phyloP scores from a whole-genome alignment of 805 yeast species.

The Schizosaccharomyces pombe region DNA sequence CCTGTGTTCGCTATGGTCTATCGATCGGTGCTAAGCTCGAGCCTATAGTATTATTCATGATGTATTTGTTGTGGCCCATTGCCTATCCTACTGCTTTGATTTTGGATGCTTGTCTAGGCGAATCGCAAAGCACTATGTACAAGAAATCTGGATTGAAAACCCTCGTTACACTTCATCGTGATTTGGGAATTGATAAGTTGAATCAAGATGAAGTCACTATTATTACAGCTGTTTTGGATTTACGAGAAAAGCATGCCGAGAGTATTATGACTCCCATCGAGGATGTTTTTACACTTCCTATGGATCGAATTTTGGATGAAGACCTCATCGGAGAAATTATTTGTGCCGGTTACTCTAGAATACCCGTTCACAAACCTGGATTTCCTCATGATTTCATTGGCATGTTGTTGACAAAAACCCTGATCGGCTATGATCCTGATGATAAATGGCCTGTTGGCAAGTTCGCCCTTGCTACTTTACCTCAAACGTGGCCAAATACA shows the following conservation, averaged over 20 bases:
- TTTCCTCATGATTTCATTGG: slow-evolving; percentile 85
- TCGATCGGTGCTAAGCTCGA: slow-evolving; percentile 76
- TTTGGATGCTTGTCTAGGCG: slow-evolving; percentile 65
- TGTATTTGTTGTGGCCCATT: slow-evolving; percentile 78
- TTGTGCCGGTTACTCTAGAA: slow-evolving; percentile 83
- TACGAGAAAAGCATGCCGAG: slow-evolving; percentile 71
- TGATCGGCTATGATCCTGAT: slow-evolving; percentile 90
- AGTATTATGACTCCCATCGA: slow-evolving; percentile 86
- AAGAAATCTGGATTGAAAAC: slow-evolving; percentile 84
- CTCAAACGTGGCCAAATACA: slow-evolving; percentile 78
- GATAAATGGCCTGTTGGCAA: slow-evolving; percentile 79
- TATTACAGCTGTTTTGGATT: slow-evolving; percentile 75
- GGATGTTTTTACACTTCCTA: slow-evolving; percentile 68
- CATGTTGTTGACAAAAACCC: slow-evolving; percentile 75
- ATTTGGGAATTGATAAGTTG: slow-evolving; percentile 85
- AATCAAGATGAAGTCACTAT: slow-evolving; percentile 92
- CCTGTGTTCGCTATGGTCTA: slow-evolving; percentile 80
- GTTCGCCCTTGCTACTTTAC: slow-evolving; percentile 85
- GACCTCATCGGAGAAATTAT: slow-evolving; percentile 66
- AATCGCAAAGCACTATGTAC: slow-evolving; percentile 88
- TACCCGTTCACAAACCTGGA: slow-evolving; percentile 75
- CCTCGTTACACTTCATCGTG: slow-evolving; percentile 71
- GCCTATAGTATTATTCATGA: slow-evolving; percentile 61
- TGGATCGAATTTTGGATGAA: slow-evolving; percentile 66
- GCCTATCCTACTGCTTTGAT: slow-evolving; percentile 75